These are phyloP conservation scores for Myxozyma melibiosi DNA, from an alignment of 805 yeast species.

Conservation along the genomic window DNA sequence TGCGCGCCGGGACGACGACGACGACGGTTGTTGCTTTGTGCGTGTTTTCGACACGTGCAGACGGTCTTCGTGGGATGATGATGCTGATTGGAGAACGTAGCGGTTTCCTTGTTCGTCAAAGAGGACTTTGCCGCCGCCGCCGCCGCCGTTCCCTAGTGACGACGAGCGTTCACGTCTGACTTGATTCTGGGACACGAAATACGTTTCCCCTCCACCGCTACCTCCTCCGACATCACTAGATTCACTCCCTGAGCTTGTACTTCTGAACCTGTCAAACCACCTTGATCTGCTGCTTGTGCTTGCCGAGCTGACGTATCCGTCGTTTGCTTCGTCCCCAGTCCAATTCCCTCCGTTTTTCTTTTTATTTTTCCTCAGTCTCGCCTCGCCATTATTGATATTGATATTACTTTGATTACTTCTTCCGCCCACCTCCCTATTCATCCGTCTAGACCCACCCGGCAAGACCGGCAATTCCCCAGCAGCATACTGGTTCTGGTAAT, in stretches of 20 bases:
- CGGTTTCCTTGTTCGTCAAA: conserved; percentile 18
- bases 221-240: background rate
- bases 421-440: background rate
- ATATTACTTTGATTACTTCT: background rate
- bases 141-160: background rate
- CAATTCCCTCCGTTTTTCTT: background rate
- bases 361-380: background rate
- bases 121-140: conserved; percentile 1
- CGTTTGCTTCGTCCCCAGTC: background rate
- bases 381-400: background rate
- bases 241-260: conserved; percentile 4
- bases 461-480: background rate
- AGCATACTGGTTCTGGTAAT: background rate
- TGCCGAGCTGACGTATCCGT: background rate
- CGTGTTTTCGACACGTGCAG: conserved; percentile 1
- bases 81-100: background rate
- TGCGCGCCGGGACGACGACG: background rate
- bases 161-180: background rate
- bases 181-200: background rate
- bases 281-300: background rate
- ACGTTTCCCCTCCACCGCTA: background rate
- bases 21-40: background rate
- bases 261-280: background rate
- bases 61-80: background rate
- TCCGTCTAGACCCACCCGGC: conserved; percentile 30